These are phyloP conservation scores for Trichoderma koningiopsis DNA, from an alignment of 2,329 filamentous ascomycete genomes.

Conservation along the genomic window DNA sequence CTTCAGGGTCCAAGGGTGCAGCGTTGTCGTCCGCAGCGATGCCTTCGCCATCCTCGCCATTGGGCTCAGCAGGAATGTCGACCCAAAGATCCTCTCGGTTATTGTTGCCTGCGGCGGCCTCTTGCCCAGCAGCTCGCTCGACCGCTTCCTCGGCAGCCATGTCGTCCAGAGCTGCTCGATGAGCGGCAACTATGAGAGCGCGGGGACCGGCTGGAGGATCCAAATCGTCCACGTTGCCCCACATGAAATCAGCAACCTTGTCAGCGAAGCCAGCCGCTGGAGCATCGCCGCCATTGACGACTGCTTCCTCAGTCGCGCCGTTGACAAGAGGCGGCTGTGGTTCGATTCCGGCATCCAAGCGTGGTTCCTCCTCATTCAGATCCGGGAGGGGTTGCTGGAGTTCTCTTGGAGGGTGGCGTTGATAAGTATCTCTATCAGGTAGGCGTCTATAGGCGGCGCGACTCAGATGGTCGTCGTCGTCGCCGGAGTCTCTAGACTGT, in stretches of 20 bases:
- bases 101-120: slow-evolving; percentile 39
- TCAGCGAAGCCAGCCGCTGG: slow-evolving; percentile 34
- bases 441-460: slow-evolving; percentile 1
- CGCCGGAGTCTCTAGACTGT: background rate
- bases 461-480: background rate
- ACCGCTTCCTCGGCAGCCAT: background rate
- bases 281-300: slow-evolving; percentile 25
- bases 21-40: slow-evolving; percentile 48
- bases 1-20: slow-evolving; percentile 72
- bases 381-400: background rate
- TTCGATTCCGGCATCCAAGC: slow-evolving; percentile 16
- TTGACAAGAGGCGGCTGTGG: background rate
- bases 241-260: slow-evolving; percentile 61
- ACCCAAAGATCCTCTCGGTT: slow-evolving; percentile 56
- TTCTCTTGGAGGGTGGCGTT: background rate
- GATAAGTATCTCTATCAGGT: background rate
- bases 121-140: slow-evolving; percentile 1
- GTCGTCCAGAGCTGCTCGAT: slow-evolving; percentile 1
- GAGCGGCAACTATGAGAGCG: background rate
- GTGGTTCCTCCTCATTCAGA: background rate
- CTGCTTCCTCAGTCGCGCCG: slow-evolving; percentile 25
- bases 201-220: slow-evolving; percentile 27
- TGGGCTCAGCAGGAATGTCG: slow-evolving; percentile 31
- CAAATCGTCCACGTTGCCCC: slow-evolving; percentile 54
- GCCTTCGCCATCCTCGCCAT: slow-evolving; percentile 43